These are phyloP conservation scores for Lepidium sativum DNA, from an alignment of 345 rosid species.

Conservation along the genomic window DNA sequence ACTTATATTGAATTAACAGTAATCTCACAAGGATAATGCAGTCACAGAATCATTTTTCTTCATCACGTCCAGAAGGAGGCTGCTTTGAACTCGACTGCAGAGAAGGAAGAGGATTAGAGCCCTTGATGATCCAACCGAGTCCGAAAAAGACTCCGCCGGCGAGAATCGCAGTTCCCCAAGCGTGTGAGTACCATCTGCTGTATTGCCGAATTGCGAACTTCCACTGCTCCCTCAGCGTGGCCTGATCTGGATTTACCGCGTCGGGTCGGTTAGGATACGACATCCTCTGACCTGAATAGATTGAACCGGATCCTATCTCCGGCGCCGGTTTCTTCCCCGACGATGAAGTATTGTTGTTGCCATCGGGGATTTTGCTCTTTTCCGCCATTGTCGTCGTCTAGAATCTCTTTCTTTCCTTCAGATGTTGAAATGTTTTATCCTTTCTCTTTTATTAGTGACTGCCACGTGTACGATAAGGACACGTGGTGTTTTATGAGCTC, in stretches of 20 bases:
- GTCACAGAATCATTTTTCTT: conserved; percentile 9
- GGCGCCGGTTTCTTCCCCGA: conserved; percentile 22
- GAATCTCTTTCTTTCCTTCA: not conserved
- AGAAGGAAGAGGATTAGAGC: conserved; percentile 80
- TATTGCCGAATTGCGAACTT: conserved; percentile 68
- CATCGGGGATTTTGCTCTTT: conserved; percentile 8
- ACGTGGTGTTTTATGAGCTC: not conserved
- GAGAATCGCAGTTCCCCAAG: conserved; percentile 89
- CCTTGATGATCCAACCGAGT: conserved; percentile 82
- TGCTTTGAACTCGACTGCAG: conserved; percentile 25
- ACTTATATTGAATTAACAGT: not conserved
- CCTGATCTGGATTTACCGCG: conserved; percentile 53
- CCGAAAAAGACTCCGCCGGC: conserved; percentile 80
- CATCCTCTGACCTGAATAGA: conserved; percentile 34
- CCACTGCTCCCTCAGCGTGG: conserved; percentile 81
- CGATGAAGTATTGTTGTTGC: not conserved
- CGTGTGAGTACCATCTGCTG: conserved; percentile 74
- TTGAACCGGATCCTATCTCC: conserved; percentile 19
- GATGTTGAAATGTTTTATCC: not conserved
- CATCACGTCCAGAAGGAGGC: not conserved
- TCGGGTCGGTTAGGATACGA: conserved; percentile 62
- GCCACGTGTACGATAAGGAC: not conserved
- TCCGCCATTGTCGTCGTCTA: not conserved
- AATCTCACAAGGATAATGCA: conserved; percentile 7
- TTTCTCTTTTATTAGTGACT: not conserved